phyloP scores from a whole-genome alignment of 2,329 filamentous ascomycete genomes.

The Rhynchosporium secalis region DNA sequence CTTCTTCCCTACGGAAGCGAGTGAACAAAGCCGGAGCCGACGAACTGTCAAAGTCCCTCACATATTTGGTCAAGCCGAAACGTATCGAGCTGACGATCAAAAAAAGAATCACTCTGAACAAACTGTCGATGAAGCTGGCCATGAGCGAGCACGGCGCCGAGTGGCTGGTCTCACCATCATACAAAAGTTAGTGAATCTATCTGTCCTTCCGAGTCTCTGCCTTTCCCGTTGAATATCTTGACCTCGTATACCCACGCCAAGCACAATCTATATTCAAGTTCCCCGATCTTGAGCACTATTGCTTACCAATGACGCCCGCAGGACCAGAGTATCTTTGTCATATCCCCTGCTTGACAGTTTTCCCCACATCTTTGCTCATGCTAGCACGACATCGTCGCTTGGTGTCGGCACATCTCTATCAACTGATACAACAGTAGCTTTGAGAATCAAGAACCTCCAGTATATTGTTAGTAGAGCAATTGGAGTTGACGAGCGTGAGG shows the following conservation, averaged over 20 bases:
- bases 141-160: slow-evolving; percentile 38
- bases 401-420: slow-evolving; percentile 63
- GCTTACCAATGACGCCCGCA: slow-evolving; percentile 36
- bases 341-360: slow-evolving; percentile 85
- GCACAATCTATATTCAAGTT: neutral
- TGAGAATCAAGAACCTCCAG: slow-evolving; percentile 66
- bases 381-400: slow-evolving; percentile 44
- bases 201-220: neutral
- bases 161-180: slow-evolving; percentile 39
- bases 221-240: neutral
- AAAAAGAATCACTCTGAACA: slow-evolving; percentile 26
- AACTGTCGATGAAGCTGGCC: slow-evolving; percentile 35
- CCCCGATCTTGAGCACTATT: slow-evolving; percentile 11
- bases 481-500: slow-evolving; percentile 77
- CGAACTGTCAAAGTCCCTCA: slow-evolving; percentile 35
- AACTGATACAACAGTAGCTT: slow-evolving; percentile 72
- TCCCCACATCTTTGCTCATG: slow-evolving; percentile 66
- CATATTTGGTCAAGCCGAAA: slow-evolving; percentile 43
- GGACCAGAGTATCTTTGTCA: slow-evolving; percentile 49
- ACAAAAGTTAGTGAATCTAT: slow-evolving; percentile 35
- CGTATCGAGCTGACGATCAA: slow-evolving; percentile 35
- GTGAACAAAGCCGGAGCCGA: slow-evolving; percentile 35
- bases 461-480: slow-evolving; percentile 63
- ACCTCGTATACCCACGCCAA: slow-evolving; percentile 41
- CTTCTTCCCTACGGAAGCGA: slow-evolving; percentile 37